Evolutionary conservation across 2,329 filamentous ascomycete genomes (phyloP), one percentile per base, ranked within the genome.

Genomic region (Eutypella sp.): DNA sequence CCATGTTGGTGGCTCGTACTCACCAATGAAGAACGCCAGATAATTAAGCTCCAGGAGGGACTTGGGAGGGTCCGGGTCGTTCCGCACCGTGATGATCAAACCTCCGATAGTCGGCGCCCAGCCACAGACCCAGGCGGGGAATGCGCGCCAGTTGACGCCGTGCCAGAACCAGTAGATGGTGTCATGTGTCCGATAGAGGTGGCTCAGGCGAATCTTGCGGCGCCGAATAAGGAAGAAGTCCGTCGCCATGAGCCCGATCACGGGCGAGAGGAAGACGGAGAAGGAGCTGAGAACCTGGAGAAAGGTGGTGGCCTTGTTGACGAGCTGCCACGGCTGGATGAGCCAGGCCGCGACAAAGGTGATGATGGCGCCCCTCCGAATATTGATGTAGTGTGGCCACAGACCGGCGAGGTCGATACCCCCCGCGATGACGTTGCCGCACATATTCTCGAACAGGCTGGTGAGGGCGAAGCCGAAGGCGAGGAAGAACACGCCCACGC

Each of bases 21-120:
- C 34, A 46, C 71, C 72, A 15, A 72, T 61, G 11, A 74, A 61
- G 47, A 74, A 75, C 0, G 72, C 69, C 60, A 71, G 68, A 46
- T 69, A 73, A 50, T 74, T 74, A 16, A 75, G 50, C 52, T 75
- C 60, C n/a, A 65, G 66, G 29, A 73, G 49, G 3, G 57, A 59
- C 24, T 58, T 58, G 3, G 69, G 61, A 4, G 68, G 66, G 44
- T 57, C 36, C 10, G 40, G 5, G 46, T 57, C 48, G n/a, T 49
- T 39, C 2, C 42, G 44, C 6, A 58, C 54, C 29, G 52, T 67
- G 42, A 67, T 56, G 18, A 72, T 41, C 24, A 71, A 53, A 7
- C 69, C 67, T 8, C 70, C 63, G 39, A 75, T 63, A 0, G 67
- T 72, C 2, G 68, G 70, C 13, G 61, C 61, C 67, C 68, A 72